phyloP scores from a whole-genome alignment of 2,329 filamentous ascomycete genomes.

The Ophiocordyceps australis region DNA sequence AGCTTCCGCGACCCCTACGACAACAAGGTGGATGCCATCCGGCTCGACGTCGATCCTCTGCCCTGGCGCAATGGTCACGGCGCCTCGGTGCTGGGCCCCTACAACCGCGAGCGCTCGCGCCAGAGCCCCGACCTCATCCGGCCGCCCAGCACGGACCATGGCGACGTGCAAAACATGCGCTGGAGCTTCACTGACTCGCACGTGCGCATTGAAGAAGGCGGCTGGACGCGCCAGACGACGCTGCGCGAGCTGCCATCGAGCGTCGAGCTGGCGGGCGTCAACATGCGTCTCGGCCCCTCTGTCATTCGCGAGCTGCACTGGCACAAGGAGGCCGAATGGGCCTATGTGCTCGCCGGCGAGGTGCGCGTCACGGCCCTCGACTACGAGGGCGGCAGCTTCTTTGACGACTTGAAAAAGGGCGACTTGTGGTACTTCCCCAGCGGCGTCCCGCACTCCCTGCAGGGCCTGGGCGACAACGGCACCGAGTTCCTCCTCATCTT shows the following conservation, averaged over 20 bases:
- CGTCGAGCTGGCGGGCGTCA: slow-evolving; percentile 56
- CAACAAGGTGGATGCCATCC: slow-evolving; percentile 40
- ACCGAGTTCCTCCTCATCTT: slow-evolving; percentile 30
- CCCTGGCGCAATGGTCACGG: slow-evolving; percentile 48
- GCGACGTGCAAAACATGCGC: slow-evolving; percentile 51
- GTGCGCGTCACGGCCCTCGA: slow-evolving; percentile 58
- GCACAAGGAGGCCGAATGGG: slow-evolving; percentile 71
- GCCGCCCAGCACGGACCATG: slow-evolving; percentile 56
- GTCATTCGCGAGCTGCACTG: slow-evolving; percentile 65
- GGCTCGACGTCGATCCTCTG: slow-evolving; percentile 41
- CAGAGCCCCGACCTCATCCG: slow-evolving; percentile 56
- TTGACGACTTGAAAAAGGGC: slow-evolving; percentile 59
- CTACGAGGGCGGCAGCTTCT: slow-evolving; percentile 57
- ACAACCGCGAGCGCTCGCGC: slow-evolving; percentile 47
- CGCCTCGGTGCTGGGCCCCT: slow-evolving; percentile 48
- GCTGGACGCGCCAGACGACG: slow-evolving; percentile 62
- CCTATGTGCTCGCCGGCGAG: slow-evolving; percentile 52
- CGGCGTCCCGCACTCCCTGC: slow-evolving; percentile 60
- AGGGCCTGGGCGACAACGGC: slow-evolving; percentile 48
- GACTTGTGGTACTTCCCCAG: slow-evolving; percentile 72
- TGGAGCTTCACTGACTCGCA: slow-evolving; percentile 54
- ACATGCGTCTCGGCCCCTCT: slow-evolving; percentile 58
- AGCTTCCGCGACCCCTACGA: slow-evolving; percentile 43
- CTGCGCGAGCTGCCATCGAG: slow-evolving; percentile 44
- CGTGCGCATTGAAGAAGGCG: slow-evolving; percentile 49